Base-by-base conservation (phyloP, 495 filamentous ascomycete species). In the Neurospora terricola region DNA sequence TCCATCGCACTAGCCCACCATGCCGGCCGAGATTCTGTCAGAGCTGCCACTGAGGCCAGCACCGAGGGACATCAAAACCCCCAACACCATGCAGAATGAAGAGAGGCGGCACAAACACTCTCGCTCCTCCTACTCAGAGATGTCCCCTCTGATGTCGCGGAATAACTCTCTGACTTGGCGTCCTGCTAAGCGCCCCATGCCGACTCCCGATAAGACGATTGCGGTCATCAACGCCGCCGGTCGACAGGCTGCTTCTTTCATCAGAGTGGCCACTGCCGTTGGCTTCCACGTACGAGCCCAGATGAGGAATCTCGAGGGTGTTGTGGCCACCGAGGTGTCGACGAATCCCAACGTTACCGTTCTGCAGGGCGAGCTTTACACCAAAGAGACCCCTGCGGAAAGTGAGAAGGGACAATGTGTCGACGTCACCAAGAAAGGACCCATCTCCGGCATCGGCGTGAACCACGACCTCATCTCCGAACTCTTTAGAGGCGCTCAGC, bases 181-280 rank as follows among this genome's bases (percentile, higher is more conserved):
- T 21, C 87, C 87, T 5, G 75, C 83, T 14, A 88, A 88, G 76
- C 81, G 87, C 72, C 79, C 83, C 38, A 85, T 83, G 76, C 84
- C 84, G 69, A 85, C 86, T 72, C 85, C 88, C 48, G 82, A 87
- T 77, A 92, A 94, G 83, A 94, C 90, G 69, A 93, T 97, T 76
- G 94, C 93, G 76, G 91, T 96, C 78, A 94, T 97, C 80, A 98
- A 98, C 82, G 90, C 91, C 81, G 92, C 91, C 75, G 95, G 95
- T 73, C 91, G 95, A 74, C 95, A 98, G 86, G 93, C 94, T 38
- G 95, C 95, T 59, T 97, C 94, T 43, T 88, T 98, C 79, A 93
- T 97, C 71, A 91, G 95, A 68, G 94, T 96, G 77, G 95, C 94
- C 27, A 91, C 92, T 11, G 95, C 95, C 38, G 90, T 98, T 27